phyloP scores from a whole-genome alignment of 2,329 filamentous ascomycete species.

The Aspergillus phoenicis region DNA sequence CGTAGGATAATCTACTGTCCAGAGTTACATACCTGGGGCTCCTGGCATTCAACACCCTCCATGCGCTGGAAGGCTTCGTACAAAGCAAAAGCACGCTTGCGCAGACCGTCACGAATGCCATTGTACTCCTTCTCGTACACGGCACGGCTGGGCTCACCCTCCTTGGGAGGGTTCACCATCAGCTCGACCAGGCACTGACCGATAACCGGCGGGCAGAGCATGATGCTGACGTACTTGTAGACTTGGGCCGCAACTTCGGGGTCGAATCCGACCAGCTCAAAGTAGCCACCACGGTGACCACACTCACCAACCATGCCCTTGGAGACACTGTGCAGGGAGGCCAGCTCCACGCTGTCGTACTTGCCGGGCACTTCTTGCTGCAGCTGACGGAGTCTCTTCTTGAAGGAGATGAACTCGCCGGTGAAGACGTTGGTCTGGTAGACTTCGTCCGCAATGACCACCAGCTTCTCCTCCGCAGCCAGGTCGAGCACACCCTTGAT shows the following conservation, averaged over 20 bases:
- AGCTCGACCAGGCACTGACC: constrained; percentile 95
- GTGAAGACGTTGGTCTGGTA: constrained; percentile 99
- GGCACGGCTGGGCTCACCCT: constrained; percentile 80
- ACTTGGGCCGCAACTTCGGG: constrained; percentile 84
- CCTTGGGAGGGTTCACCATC: constrained; percentile 92
- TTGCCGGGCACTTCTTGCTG: constrained; percentile 73
- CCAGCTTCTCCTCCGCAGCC: constrained; percentile 79
- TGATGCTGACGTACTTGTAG: constrained; percentile 98
- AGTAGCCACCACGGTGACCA: constrained; percentile 95
- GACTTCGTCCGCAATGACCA: constrained; percentile 93
- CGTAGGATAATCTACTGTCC: neutral
- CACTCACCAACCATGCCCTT: constrained; percentile 99
- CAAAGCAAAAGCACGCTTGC: constrained; percentile 77
- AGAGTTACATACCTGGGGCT: constrained; percentile 62
- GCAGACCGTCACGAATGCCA: constrained; percentile 75
- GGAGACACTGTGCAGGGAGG: constrained; percentile 87
- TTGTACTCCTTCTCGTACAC: constrained; percentile 86
- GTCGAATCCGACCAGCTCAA: constrained; percentile 91
- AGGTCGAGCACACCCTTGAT: constrained; percentile 85
- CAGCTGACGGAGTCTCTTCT: constrained; percentile 77
- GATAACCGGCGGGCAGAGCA: constrained; percentile 90
- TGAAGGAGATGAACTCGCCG: constrained; percentile 95
- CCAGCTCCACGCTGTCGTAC: constrained; percentile 85
- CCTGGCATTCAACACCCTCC: constrained; percentile 91
- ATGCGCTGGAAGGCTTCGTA: constrained; percentile 90